These are phyloP conservation scores for Alternaria rosae DNA, from an alignment of 2,329 filamentous ascomycete species.

Conservation along the genomic window DNA sequence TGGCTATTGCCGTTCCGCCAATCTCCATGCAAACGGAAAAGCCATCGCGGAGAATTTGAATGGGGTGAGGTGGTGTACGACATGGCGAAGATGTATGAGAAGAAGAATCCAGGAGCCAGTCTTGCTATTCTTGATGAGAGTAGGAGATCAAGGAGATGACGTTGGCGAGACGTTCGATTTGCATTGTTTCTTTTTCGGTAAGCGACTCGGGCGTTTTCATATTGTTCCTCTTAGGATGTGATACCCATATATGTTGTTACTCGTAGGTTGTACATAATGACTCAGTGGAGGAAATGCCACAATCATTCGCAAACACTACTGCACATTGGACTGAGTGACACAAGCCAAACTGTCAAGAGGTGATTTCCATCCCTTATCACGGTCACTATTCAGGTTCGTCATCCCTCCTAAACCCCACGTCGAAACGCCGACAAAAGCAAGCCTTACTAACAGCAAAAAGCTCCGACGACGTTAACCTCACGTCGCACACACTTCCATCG, in stretches of 20 bases:
- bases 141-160: not conserved
- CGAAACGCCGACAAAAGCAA: not conserved
- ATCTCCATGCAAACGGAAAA: slow-evolving; percentile 78
- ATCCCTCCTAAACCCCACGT: not conserved
- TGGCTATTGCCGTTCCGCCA: slow-evolving; percentile 81
- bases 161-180: slow-evolving; percentile 4
- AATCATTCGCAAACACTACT: not conserved
- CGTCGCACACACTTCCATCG: not conserved
- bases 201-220: not conserved
- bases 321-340: not conserved
- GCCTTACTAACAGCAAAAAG: not conserved
- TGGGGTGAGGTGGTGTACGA: slow-evolving; percentile 66
- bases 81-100: slow-evolving; percentile 38
- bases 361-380: not conserved
- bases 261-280: slow-evolving; percentile 1
- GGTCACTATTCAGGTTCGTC: not conserved
- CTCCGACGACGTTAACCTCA: not conserved
- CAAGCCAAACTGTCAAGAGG: not conserved
- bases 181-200: slow-evolving; percentile 12
- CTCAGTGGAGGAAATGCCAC: not conserved
- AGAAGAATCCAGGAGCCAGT: slow-evolving; percentile 28
- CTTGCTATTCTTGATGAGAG: slow-evolving; percentile 26
- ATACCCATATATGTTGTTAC: slow-evolving; percentile 25
- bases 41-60: slow-evolving; percentile 70
- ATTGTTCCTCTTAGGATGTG: slow-evolving; percentile 14